Base-by-base conservation (phyloP, 345 rosid species). In the Psidium guajava region DNA sequence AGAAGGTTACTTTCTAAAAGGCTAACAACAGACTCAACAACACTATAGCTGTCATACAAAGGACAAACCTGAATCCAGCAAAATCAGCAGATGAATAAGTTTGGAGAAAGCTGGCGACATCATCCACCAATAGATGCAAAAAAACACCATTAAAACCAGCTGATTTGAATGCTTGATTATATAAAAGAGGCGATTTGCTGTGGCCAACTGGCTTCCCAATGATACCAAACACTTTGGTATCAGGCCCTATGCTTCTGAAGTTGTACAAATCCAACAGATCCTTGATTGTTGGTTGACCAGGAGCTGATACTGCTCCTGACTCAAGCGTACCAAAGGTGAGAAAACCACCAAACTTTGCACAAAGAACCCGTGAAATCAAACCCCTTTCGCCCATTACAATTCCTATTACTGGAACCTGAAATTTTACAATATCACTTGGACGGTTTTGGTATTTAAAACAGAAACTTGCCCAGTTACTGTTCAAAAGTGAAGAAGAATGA, bases 341-440 rank as follows among this genome's bases (percentile, higher is more conserved):
- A 91, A 86, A 95, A 24, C 98, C 98, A 88, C 98, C 98, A 81
- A 92, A 97, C 90, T 97, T 95, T 64, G 98, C 93, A 86, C 97
- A 95, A 82, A 97, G 95, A 85, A 97, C 89, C 86, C 99, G 92
- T 55, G 98, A 97, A 83, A 95, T 95, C 85, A 97, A 87, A 64
- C 99, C 98, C 87, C 94, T 94, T 74, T 97, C 98, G 5, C 99
- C 98, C 99, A 97, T 97, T 86, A 93, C 98, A 85, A 97, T 88
- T 87, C 94, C 98, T 89, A 95, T 93, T 51, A 92, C 86, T n/a
- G 98, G 98, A 89, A 94, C 96, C 98, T 97, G 92, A 90, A 88
- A 82, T 36, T 50, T n/a, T n/a, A 51, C 86, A 84, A 32, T 32
- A 69, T 69, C 47, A 69, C 77, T 69, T 21, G 11, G 59, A 51